Evolutionary conservation across 306 rosid genomes (phyloP).

Genomic region (Ochetophila trinervis): DNA sequence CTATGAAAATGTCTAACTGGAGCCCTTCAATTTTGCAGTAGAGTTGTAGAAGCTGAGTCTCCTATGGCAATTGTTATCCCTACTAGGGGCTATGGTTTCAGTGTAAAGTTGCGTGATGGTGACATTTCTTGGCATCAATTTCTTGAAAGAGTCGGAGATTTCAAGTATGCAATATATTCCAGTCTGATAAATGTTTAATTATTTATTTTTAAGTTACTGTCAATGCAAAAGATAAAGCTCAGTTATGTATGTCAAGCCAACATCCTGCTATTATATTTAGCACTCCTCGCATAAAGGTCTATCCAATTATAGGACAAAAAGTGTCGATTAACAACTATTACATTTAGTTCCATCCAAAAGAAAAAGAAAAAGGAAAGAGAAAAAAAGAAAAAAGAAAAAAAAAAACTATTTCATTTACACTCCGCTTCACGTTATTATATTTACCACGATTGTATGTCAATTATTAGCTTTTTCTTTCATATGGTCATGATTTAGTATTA

Average conservation of each 20-base stretch:
- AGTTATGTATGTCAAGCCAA: too few relatives aligned
- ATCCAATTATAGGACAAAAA: too few relatives aligned
- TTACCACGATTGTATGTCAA: neutral
- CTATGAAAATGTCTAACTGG: slow-evolving; percentile 31
- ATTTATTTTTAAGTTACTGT: too few relatives aligned
- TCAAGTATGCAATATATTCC: slow-evolving; percentile 47
- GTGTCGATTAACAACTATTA: too few relatives aligned
- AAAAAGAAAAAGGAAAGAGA: too few relatives aligned
- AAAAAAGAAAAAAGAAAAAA: too few relatives aligned
- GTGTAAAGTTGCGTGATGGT: slow-evolving; percentile 61
- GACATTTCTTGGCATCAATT: slow-evolving; percentile 83
- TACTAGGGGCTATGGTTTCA: slow-evolving; percentile 47
- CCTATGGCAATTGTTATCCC: slow-evolving; percentile 79
- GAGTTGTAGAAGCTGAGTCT: slow-evolving; percentile 77
- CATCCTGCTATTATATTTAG: too few relatives aligned
- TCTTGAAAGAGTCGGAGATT: slow-evolving; percentile 50
- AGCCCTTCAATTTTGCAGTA: slow-evolving; percentile 60
- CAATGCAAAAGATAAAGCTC: too few relatives aligned
- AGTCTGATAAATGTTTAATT: neutral
- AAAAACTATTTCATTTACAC: too few relatives aligned
- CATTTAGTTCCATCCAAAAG: too few relatives aligned
- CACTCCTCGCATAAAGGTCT: too few relatives aligned
- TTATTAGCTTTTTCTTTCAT: neutral
- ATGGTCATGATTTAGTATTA: neutral
- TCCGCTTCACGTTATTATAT: neutral